These are phyloP conservation scores for Aspergillus aculeatinus DNA, from an alignment of 2,329 filamentous ascomycete species.

Conservation along the genomic window DNA sequence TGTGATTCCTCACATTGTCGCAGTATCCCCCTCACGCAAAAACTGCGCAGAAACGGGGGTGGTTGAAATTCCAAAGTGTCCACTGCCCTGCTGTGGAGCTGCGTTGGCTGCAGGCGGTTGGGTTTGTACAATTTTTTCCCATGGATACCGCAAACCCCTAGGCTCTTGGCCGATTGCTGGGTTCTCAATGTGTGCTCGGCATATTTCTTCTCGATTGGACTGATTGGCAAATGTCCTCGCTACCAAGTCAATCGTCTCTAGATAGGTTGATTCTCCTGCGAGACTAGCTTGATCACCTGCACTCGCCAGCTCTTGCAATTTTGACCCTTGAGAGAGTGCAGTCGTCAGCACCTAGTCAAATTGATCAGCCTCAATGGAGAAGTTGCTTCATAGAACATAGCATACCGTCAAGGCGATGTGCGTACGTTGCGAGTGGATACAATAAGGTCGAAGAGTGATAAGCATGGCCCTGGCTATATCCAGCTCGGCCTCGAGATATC, in stretches of 20 bases:
- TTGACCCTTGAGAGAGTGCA: neutral
- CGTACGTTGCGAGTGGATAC: constrained; percentile 1
- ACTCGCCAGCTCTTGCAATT: neutral
- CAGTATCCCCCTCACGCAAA: neutral
- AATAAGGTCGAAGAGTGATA: constrained; percentile 4
- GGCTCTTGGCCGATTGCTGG: neutral
- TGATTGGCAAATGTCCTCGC: neutral
- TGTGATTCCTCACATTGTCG: neutral
- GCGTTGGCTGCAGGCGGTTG: neutral
- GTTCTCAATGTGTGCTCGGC: neutral
- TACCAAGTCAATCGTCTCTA: neutral
- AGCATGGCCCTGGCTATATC: constrained; percentile 2
- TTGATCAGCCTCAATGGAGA: neutral
- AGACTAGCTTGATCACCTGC: neutral
- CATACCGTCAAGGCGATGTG: constrained; percentile 8
- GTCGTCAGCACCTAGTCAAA: constrained; percentile 3
- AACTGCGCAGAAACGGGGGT: neutral
- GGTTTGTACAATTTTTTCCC: neutral
- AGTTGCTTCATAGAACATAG: too few relatives aligned
- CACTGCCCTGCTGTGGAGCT: neutral
- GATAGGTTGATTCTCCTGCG: neutral
- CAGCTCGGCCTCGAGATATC: neutral
- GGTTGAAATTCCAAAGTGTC: neutral
- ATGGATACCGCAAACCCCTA: neutral
- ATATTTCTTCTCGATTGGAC: neutral